Base-by-base conservation (phyloP, 164 flowering plant genomes). In the Macadamia integrifolia region DNA sequence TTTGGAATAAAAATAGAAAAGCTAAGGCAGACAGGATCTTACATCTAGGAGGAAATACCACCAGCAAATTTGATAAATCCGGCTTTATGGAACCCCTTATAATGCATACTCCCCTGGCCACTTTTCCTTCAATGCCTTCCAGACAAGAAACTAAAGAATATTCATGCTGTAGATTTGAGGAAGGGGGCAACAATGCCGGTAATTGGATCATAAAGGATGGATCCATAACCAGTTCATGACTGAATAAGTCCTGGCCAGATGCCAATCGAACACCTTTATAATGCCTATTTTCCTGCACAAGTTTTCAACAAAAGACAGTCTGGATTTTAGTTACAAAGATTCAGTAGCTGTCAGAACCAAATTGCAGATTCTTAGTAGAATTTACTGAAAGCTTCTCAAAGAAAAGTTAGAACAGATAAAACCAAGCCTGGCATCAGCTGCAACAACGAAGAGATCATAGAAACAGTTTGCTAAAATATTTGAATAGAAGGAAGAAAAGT, bases 41-140 rank as follows among this genome's bases (percentile, higher is more conserved):
- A 94, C 99, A 85, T 84, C 74, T 79, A 42, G 98, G 98, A 78
- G 98, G 98, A 79, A 80, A 86, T 48, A 90, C 78, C 42, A 85
- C 77, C 69, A 90, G 46, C 68, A 85, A 69, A 68, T 78, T 92
- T 42, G 87, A 81, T 44, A 79, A 65, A 61, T 84, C 90, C 56
- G 88, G 74, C 64, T 74, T 81, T 66, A 92, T 66, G 9, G 97
- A 85, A 72, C 71, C 66, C 31, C 79, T 79, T 61, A 80, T 73
- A 60, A 94, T 81, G 74, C 92, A 94, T 71, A 92, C 78, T 65
- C 82, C 96, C 73, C 97, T 87, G n/a, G 93, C 93, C 65, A 94
- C 86, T 77, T 84, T 87, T 28, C 64, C 78, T 57, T 67, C 69
- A 58, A 62, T 73, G 61, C 65, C 75, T 14, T 12, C 66, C 48